phyloP scores from a whole-genome alignment of 2,329 filamentous ascomycete genomes.

The Phoma sp. region DNA sequence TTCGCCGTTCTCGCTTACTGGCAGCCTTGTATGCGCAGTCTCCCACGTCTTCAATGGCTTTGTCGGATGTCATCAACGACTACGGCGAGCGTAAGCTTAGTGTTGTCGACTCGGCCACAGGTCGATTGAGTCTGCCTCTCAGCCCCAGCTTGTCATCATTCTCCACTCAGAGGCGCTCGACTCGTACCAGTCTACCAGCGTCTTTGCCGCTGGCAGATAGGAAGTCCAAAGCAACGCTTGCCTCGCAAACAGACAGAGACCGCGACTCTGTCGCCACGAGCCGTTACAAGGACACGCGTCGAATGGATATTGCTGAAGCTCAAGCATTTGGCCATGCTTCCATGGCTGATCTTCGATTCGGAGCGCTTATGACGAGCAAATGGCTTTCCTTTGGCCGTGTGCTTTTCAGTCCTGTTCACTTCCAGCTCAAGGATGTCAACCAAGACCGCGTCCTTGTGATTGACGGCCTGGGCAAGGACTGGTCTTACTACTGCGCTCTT shows the following conservation, averaged over 20 bases:
- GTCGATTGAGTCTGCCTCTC: constrained; percentile 47
- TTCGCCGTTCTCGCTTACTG: constrained; percentile 59
- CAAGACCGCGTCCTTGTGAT: constrained; percentile 75
- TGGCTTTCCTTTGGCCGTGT: constrained; percentile 87
- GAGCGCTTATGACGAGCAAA: constrained; percentile 84
- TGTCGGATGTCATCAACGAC: constrained; percentile 61
- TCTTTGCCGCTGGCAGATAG: constrained; percentile 38
- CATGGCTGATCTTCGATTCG: constrained; percentile 78
- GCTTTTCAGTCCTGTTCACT: constrained; percentile 78
- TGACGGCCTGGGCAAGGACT: constrained; percentile 87
- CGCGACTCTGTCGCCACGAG: constrained; percentile 41
- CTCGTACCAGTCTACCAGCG: constrained; percentile 44
- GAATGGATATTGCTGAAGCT: constrained; percentile 54
- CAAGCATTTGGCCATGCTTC: constrained; percentile 51
- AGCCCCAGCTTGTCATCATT: constrained; percentile 40
- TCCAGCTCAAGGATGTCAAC: constrained; percentile 66
- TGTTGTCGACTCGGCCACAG: constrained; percentile 47
- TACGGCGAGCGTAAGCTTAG: constrained; percentile 54
- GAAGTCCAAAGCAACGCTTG: constrained; percentile 41
- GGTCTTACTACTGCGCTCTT: constrained; percentile 85
- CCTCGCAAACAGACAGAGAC: constrained; percentile 43
- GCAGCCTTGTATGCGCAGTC: constrained; percentile 58
- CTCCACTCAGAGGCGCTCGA: constrained; percentile 38
- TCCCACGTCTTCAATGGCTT: constrained; percentile 60
- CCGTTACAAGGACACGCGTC: constrained; percentile 62